Evolutionary conservation across 805 yeast genomes (phyloP).

Genomic region (Yueomyces sinensis): DNA sequence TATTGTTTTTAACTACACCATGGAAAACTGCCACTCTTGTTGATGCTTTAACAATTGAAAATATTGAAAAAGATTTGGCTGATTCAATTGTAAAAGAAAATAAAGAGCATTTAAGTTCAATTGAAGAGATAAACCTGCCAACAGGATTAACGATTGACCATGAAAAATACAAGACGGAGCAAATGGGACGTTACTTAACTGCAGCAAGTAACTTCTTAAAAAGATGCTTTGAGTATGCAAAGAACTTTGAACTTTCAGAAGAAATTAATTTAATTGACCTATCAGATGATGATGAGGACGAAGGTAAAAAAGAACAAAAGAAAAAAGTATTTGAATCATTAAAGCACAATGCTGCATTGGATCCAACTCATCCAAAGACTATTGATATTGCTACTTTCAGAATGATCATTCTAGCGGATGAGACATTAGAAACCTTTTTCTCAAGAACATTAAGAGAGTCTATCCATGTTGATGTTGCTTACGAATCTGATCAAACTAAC

Average conservation of each 20-base stretch:
- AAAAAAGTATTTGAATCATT: conserved; percentile 22
- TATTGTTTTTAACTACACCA: conserved; percentile 69
- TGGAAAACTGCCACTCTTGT: conserved; percentile 63
- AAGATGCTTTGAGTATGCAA: conserved; percentile 83
- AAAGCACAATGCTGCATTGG: conserved; percentile 66
- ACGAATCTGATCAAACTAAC: conserved; percentile 30
- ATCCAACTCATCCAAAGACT: conserved; percentile 64
- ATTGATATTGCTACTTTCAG: conserved; percentile 79
- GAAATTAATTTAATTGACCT: conserved; percentile 29
- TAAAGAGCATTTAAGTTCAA: conserved; percentile 14
- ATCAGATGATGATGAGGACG: conserved; percentile 26
- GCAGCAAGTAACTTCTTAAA: conserved; percentile 82
- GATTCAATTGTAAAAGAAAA: conserved; percentile 35
- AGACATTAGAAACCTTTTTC: conserved; percentile 79
- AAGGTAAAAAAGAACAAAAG: conserved; percentile 9
- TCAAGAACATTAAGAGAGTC: conserved; percentile 53
- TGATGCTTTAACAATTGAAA: conserved; percentile 49
- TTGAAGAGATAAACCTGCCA: conserved; percentile 37
- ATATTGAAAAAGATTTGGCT: conserved; percentile 56
- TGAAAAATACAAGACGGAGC: conserved; percentile 46
- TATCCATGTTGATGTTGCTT: conserved; percentile 48
- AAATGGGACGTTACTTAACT: conserved; percentile 66
- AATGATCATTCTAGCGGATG: conserved; percentile 91
- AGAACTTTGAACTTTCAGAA: conserved; percentile 41
- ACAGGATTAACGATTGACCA: conserved; percentile 49